Evolutionary conservation across 2,329 filamentous ascomycete species (phyloP).

Genomic region (Davidsoniella virescens): DNA sequence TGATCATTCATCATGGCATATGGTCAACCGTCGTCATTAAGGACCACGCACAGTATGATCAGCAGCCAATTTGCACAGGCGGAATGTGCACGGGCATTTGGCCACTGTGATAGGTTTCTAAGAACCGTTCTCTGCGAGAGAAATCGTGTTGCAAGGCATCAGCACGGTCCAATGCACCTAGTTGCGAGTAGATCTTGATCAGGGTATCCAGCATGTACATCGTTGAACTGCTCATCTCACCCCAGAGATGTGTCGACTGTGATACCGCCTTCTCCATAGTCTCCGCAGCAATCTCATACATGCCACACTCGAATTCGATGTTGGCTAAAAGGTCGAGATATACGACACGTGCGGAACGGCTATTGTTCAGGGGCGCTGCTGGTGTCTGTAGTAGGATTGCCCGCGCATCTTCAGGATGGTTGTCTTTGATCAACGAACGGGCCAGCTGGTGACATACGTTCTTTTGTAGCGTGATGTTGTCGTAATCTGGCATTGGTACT

Average conservation of each 20-base stretch:
- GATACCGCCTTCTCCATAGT: constrained; percentile 11
- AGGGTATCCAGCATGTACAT: constrained; percentile 12
- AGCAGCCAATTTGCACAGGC: constrained; percentile 9
- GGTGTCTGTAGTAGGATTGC: constrained; percentile 7
- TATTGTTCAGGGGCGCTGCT: constrained; percentile 8
- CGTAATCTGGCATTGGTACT: constrained; percentile 4
- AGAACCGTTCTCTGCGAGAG: constrained; percentile 6
- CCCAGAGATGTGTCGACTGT: constrained; percentile 8
- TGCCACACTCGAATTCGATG: constrained; percentile 9
- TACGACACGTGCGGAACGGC: constrained; percentile 8
- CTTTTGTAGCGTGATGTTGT: constrained; percentile 9
- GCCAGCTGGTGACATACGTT: constrained; percentile 10
- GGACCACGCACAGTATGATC: neutral
- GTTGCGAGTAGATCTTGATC: constrained; percentile 12
- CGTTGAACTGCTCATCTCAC: constrained; percentile 10
- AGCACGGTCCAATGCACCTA: constrained; percentile 6
- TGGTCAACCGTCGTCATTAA: too few species aligned
- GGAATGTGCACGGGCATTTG: constrained; percentile 8
- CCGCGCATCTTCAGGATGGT: constrained; percentile 9
- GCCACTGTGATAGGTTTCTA: constrained; percentile 8
- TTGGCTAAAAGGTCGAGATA: constrained; percentile 12
- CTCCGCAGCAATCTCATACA: constrained; percentile 5
- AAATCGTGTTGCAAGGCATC: constrained; percentile 2
- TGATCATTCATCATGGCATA: neutral
- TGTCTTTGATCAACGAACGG: constrained; percentile 11